These are phyloP conservation scores for Kodamaea sagamina DNA, from an alignment of 805 yeast species.

Conservation along the genomic window DNA sequence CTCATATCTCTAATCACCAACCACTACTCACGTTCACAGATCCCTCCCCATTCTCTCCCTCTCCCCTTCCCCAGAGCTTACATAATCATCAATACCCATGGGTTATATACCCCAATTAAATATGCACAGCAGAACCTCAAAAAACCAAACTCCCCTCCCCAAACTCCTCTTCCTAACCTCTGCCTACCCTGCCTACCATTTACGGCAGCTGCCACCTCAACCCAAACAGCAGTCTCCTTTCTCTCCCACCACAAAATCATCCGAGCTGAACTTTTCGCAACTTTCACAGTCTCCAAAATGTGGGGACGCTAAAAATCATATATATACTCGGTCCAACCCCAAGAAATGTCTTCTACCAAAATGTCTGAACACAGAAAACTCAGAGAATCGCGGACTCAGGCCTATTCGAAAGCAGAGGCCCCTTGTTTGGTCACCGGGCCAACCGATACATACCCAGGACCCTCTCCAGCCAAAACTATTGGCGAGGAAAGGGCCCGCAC, in stretches of 20 bases:
- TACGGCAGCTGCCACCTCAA: too few relatives aligned
- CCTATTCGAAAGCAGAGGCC: constrained; percentile 1
- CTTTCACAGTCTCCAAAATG: constrained; percentile 9
- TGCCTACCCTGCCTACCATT: too few relatives aligned
- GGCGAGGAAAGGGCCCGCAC: constrained; percentile 36
- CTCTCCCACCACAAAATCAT: not conserved
- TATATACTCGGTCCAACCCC: constrained; percentile 10
- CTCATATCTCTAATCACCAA: too few relatives aligned
- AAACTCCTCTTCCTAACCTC: too few relatives aligned
- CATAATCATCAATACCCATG: too few relatives aligned
- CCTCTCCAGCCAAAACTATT: constrained; percentile 36
- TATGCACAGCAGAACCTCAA: too few relatives aligned
- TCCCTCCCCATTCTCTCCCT: too few relatives aligned
- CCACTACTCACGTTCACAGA: too few relatives aligned
- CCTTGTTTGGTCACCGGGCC: not conserved
- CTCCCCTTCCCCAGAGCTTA: too few relatives aligned
- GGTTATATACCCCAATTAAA: too few relatives aligned
- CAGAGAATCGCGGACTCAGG: constrained; percentile 3
- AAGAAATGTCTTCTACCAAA: not conserved
- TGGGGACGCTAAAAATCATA: constrained; percentile 10
- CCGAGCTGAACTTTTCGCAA: not conserved
- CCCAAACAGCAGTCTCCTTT: not conserved
- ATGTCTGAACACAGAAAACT: constrained; percentile 8
- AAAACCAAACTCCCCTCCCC: too few relatives aligned
- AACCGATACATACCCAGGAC: constrained; percentile 12